Conservation (phyloP, 139 green algal genomes). For the Coelastrella sp. region DNA sequence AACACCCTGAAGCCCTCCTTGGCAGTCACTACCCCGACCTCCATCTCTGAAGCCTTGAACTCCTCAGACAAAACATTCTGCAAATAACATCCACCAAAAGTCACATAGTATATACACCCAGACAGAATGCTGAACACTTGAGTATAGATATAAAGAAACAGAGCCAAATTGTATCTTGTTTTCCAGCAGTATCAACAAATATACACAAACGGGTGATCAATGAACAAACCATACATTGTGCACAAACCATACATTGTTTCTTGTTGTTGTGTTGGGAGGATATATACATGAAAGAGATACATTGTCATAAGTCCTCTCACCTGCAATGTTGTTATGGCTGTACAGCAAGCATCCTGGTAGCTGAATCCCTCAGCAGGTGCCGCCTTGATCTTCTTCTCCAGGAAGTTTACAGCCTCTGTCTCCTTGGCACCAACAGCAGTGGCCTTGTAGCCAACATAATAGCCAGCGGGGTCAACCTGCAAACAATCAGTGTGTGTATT, state of each 20-base stretch:
- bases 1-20: slow-evolving; percentile 80
- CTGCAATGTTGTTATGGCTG: slow-evolving; percentile 77
- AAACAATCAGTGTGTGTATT: no score
- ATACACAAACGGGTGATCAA: no score
- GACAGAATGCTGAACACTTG: no score
- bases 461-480: slow-evolving; percentile 92
- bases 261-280: no score
- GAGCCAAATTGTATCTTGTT: no score
- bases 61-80: slow-evolving; percentile 96
- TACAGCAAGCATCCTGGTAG: slow-evolving; percentile 81
- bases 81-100: neutral
- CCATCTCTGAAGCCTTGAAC: slow-evolving; percentile 95
- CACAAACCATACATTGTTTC: no score
- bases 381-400: slow-evolving; percentile 94
- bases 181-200: no score
- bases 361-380: slow-evolving; percentile 46
- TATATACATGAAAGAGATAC: no score
- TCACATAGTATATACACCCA: no score
- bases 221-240: no score
- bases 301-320: neutral
- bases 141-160: no score
- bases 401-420: slow-evolving; percentile 93
- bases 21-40: slow-evolving; percentile 82
- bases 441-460: slow-evolving; percentile 98
- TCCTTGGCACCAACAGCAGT: slow-evolving; percentile 94